Percentiles rank a stretch among this genome's conserved stretches.
These are phyloP conservation scores for Pseudogymnoascus sp. DNA, from an alignment of 2,329 filamentous ascomycete genomes.

Conservation along the genomic window DNA sequence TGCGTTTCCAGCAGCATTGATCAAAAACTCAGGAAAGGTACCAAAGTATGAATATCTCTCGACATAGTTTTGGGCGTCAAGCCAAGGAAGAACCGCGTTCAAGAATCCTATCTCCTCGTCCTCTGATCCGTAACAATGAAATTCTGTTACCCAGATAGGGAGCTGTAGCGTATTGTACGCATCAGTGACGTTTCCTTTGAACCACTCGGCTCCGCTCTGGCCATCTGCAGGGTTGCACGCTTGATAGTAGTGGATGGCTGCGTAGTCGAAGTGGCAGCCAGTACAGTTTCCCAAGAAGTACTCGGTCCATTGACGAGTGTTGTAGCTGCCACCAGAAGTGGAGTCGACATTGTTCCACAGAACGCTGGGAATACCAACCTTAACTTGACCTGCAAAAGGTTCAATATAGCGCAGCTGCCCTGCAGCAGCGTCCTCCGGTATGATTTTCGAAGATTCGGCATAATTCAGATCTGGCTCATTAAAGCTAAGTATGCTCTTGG, in stretches of 20 bases:
- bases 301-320: slow-evolving; percentile 34
- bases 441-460: slow-evolving; percentile 42
- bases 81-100: slow-evolving; percentile 33
- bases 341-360: slow-evolving; percentile 26
- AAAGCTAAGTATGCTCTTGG: slow-evolving; percentile 52
- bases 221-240: slow-evolving; percentile 26
- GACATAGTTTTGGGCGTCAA: slow-evolving; percentile 33
- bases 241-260: slow-evolving; percentile 39
- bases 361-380: slow-evolving; percentile 36
- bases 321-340: slow-evolving; percentile 26
- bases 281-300: slow-evolving; percentile 34
- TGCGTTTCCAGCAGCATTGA: slow-evolving; percentile 18
- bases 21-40: slow-evolving; percentile 26
- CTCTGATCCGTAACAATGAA: slow-evolving; percentile 27
- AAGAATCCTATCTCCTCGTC: slow-evolving; percentile 33
- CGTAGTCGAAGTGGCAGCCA: slow-evolving; percentile 35
- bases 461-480: slow-evolving; percentile 57
- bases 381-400: slow-evolving; percentile 32
- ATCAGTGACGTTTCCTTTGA: slow-evolving; percentile 34
- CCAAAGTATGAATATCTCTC: slow-evolving; percentile 33
- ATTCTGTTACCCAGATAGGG: slow-evolving; percentile 38
- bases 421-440: slow-evolving; percentile 29
- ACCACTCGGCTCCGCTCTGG: slow-evolving; percentile 29
- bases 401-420: slow-evolving; percentile 34
- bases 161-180: slow-evolving; percentile 30